Evolutionary conservation across 352 stramenopile genomes (phyloP), one percentile per base, ranked within the genome.

Genomic region (Pythium apleroticum): DNA sequence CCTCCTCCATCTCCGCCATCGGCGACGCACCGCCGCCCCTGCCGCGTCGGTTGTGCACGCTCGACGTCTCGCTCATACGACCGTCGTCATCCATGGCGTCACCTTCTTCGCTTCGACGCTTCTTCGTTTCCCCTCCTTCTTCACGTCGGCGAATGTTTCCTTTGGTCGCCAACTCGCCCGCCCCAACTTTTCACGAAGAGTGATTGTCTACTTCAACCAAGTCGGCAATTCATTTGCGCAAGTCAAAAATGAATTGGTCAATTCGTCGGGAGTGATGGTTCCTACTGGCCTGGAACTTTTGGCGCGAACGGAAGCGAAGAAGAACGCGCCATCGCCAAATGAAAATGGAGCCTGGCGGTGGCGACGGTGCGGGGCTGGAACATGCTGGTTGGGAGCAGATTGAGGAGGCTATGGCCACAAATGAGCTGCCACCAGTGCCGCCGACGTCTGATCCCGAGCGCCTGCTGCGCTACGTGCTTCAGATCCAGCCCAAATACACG

Each of bases 11-110:
- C 17, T 88, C 84, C n/a, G 60, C 71, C 31, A 82, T 63, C 25
- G 67, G 72, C 25, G 75, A 78, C 15, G 65, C 46, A n/a, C n/a
- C n/a, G 19, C 48, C 67, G 5, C 63, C 65, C 24, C 64, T 63
- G n/a, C 73, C 66, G 2, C 76, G 62, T 7, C 81, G 73, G 25
- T 81, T 80, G 15, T 75, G 68, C 27, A 79, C 77, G 61, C 81
- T 92, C 31, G 84, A 91, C 2, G 81, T 85, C 60, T 93, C 84
- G 65, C 81, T 91, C 77, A 89, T 89, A n/a, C 70, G 70, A 17
- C 75, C 75, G 48, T 88, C 80, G 61, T 88, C 77, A 15, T 86
- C 79, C 77, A 79, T 81, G 12, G 56, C 70, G 58, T 41, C 30
- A 19, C 11, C 7, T 57, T 53, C 62, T 15, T 15, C 27, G 27